Evolutionary conservation across 257 asterid species (phyloP).

Genomic region (Salvia hispanica): DNA sequence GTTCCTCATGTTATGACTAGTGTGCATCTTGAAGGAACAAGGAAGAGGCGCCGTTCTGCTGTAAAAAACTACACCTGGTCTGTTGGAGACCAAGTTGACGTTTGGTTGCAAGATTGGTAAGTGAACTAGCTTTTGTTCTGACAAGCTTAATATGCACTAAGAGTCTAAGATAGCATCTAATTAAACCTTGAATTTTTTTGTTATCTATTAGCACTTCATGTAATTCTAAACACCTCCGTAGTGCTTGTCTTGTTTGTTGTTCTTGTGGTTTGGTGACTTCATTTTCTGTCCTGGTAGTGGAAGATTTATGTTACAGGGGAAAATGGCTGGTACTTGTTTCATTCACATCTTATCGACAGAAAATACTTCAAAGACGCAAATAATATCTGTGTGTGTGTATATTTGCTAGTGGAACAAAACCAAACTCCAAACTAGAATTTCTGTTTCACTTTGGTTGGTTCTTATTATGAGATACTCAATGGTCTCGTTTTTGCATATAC

Average conservation of each 20-base stretch:
- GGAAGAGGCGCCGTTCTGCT: constrained; percentile 86
- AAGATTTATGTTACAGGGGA: not conserved
- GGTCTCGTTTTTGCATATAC: not conserved
- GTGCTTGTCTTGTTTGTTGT: constrained; percentile 12
- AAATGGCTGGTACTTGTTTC: constrained; percentile 17
- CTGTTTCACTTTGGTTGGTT: not conserved
- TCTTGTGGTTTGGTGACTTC: constrained; percentile 5
- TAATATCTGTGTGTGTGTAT: not conserved
- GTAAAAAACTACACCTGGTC: constrained; percentile 74
- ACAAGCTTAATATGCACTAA: constrained; percentile 1
- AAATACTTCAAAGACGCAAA: not conserved
- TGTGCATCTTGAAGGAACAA: constrained; percentile 58
- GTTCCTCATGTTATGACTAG: constrained; percentile 64
- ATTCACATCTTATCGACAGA: not conserved
- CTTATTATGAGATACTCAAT: not conserved
- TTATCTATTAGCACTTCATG: constrained; percentile 7
- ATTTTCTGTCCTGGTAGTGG: constrained; percentile 16
- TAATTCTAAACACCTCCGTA: not conserved
- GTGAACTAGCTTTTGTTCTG: constrained; percentile 23
- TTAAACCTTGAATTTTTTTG: constrained; percentile 16
- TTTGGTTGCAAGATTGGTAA: constrained; percentile 75
- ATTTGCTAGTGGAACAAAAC: not conserved
- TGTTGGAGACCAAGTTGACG: constrained; percentile 90
- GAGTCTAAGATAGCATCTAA: not conserved
- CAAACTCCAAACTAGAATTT: not conserved